Evolutionary conservation across 768 basidiomycete species (phyloP), one percentile per base, ranked within the genome.

Genomic region (Tricholoma furcatifolium): DNA sequence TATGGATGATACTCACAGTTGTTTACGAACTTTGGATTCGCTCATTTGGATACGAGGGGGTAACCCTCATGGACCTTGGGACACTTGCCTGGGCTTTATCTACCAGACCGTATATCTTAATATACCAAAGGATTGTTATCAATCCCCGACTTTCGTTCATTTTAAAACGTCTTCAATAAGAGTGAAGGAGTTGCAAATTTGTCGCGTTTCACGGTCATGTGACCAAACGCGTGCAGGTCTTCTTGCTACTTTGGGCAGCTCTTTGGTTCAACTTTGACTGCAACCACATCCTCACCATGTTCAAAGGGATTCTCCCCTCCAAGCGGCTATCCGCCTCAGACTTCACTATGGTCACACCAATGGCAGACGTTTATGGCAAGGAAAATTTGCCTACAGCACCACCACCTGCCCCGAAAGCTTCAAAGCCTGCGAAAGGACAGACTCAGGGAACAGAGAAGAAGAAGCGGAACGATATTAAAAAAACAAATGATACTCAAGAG

Each of bases 231-330:
- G 57, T 50, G 44, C 44, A 23, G 43, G 4, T 17, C 34, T 15
- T 49, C 20, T 15, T 31, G 15, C 53, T 44, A 43, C 43, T 55
- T 59, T 46, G 38, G 51, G 43, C 23, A 24, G 46, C 41, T n/a
- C n/a, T 24, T 31, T 54, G 42, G 46, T 58, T 54, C 54, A 54
- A 54, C 48, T 62, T 62, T 53, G 50, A 54, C 59, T 47, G 47
- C 24, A 49, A 23, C 9, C 35, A 39, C 47, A n/a, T 32, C 18
- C 35, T 35, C 21, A 67, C 66, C 63, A 92, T 92, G 90, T 91
- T 92, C 76, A 91, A 89, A 71, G 79, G 81, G 61, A 89, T 92
- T 50, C 73, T 91, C 32, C 85, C 87, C 1, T 78, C 83, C 9
- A 84, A 85, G 69, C 78, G 89, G 62, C 64, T 83, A 47, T 73